A percentile compares a stretch with the other conserved stretches of the same genome.
phyloP scores from a whole-genome alignment of 1,139 yeast species.

The Kodamaea fungicola region DNA sequence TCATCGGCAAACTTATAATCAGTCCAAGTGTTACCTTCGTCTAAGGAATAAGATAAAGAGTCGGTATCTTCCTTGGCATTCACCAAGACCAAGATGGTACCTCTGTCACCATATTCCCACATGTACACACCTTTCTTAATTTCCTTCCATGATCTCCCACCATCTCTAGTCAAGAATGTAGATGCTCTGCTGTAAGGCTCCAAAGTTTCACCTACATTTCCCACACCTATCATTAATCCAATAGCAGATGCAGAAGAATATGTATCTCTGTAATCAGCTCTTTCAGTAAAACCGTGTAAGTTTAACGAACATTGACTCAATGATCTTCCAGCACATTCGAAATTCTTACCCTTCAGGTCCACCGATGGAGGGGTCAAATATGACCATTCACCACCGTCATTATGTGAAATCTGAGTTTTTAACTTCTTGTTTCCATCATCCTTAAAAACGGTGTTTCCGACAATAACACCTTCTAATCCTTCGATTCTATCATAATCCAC shows the following conservation, averaged over 20 bases:
- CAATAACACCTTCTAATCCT: conserved; percentile 83
- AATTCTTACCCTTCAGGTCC: conserved; percentile 61
- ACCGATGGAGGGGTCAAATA: conserved; percentile 62
- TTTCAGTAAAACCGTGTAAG: conserved; percentile 88
- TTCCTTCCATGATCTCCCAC: conserved; percentile 87
- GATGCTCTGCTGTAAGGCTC: conserved; percentile 50
- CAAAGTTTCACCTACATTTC: conserved; percentile 77
- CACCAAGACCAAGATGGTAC: conserved; percentile 76
- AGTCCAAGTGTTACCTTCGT: conserved; percentile 78
- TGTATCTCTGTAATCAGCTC: conserved; percentile 79
- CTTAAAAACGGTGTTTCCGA: conserved; percentile 69
- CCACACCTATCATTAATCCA: conserved; percentile 83
- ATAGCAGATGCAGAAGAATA: conserved; percentile 86
- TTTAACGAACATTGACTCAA: conserved; percentile 71
- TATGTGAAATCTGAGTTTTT: conserved; percentile 74
- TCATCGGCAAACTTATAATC: conserved; percentile 61
- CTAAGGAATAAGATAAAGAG: conserved; percentile 60
- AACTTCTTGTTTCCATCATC: conserved; percentile 51
- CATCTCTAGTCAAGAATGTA: conserved; percentile 80
- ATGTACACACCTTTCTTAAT: conserved; percentile 66
- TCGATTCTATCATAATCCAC: conserved; percentile 88
- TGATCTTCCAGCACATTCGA: conserved; percentile 49
- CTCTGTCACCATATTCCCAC: conserved; percentile 98
- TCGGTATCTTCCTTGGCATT: conserved; percentile 57
- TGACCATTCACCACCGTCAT: conserved; percentile 91